These are phyloP conservation scores for Phytopythium mirpurense DNA, from an alignment of 352 stramenopile species.

Conservation along the genomic window DNA sequence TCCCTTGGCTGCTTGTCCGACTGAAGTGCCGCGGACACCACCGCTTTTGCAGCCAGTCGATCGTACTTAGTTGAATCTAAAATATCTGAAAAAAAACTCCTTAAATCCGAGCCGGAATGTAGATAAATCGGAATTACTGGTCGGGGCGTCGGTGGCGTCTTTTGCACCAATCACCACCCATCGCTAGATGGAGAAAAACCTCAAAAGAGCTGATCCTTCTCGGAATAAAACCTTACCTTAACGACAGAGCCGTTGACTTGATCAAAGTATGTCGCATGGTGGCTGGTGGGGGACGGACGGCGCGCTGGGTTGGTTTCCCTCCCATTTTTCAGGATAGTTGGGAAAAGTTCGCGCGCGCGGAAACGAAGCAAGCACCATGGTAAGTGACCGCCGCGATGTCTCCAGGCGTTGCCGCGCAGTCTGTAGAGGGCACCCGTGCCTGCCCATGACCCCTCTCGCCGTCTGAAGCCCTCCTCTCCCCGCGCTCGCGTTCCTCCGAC, in stretches of 20 bases:
- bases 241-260: conserved; percentile 18
- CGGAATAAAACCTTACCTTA: conserved; percentile 3
- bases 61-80: background rate
- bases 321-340: conserved; percentile 37
- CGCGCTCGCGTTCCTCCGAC: background rate
- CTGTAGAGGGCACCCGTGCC: background rate
- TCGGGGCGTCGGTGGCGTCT: background rate
- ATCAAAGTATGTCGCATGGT: conserved; percentile 18
- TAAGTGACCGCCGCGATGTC: no score
- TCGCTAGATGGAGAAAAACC: no score
- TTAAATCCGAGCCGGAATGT: background rate
- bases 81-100: conserved; percentile 7
- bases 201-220: conserved; percentile 5
- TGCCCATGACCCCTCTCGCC: background rate
- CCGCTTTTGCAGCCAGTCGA: background rate
- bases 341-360: conserved; percentile 23
- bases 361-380: conserved; percentile 8
- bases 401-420: no score
- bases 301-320: conserved; percentile 13
- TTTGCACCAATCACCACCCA: conserved; percentile 18
- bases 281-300: conserved; percentile 36
- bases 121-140: conserved; percentile 27
- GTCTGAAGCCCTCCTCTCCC: background rate
- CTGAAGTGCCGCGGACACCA: background rate
- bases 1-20: background rate